Base-by-base conservation (phyloP, 2,329 filamentous ascomycete species). In the Pseudogymnoascus sp. region DNA sequence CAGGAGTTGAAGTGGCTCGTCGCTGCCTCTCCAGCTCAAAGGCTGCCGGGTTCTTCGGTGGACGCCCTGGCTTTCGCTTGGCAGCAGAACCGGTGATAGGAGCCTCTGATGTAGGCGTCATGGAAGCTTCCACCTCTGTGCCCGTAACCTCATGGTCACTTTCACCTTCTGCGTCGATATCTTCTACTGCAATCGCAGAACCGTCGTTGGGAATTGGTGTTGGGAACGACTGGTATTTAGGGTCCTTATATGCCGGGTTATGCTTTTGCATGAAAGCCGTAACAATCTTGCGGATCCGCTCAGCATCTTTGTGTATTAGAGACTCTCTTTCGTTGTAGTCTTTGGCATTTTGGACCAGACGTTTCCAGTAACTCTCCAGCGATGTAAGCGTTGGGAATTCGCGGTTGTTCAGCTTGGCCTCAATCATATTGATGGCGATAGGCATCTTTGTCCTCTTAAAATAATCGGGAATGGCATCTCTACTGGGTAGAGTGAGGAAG, bases 201-300 rank as follows among this genome's bases (percentile, higher is more conserved):
- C 76, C 74, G 16, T 83, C 79, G n/a, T 79, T 78, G 0, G 87
- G 87, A 14, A 92, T 78, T 0, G 90, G 89, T 1, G 90, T 91
- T 5, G 90, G 83, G 50, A 88, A 79, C 4, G 89, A 87, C 63
- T 83, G 81, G 70, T 95, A 94, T 16, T 58, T 79, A 14, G 80
- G 78, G 65, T 83, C 76, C 64, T 85, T 83, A 73, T 96, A 96
- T 14, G 89, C 90, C 12, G 92, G 91, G 68, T 96, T 96, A 67
- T 87, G 82, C 72, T 89, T 89, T 61, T 86, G 87, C 91, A 96
- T 96, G 73, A 86, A 91, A 69, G 92, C 93, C 72, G 89, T 92
- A 39, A 93, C 81, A 2, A 90, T 87, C 75, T 96, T 96, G 54
- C 92, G 83, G 50, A 96, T 83, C 57, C 90, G 85, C 74, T 96